phyloP scores from a whole-genome alignment of 2,329 filamentous ascomycete genomes.

The Emergomyces orientalis region DNA sequence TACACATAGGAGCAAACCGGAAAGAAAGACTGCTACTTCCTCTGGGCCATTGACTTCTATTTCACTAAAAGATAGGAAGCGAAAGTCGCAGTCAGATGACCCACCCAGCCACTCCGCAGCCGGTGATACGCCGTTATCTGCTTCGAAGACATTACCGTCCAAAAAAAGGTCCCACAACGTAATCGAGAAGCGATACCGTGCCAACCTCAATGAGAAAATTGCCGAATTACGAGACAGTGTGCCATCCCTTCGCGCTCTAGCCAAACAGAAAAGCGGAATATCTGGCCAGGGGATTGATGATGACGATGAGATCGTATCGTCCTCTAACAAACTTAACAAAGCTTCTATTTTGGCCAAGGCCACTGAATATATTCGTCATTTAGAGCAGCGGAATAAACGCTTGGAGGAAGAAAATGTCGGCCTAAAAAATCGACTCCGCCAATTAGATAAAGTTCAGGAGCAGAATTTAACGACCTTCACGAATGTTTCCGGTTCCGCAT shows the following conservation, averaged over 20 bases:
- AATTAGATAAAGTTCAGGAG: constrained; percentile 56
- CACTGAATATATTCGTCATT: constrained; percentile 87
- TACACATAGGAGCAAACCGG: background rate
- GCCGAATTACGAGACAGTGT: constrained; percentile 85
- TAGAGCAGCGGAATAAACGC: constrained; percentile 81
- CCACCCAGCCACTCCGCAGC: constrained; percentile 31
- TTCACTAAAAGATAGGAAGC: constrained; percentile 45
- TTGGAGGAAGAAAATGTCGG: constrained; percentile 70
- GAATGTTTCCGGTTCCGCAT: constrained; percentile 32
- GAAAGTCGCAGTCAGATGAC: constrained; percentile 57
- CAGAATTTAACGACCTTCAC: constrained; percentile 30
- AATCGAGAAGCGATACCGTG: constrained; percentile 94
- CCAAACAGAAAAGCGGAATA: constrained; percentile 43
- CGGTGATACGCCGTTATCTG: constrained; percentile 45
- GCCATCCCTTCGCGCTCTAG: constrained; percentile 77
- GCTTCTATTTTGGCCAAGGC: constrained; percentile 94
- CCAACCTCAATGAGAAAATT: constrained; percentile 95
- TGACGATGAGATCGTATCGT: constrained; percentile 69
- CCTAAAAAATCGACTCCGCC: constrained; percentile 70
- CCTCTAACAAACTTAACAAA: constrained; percentile 92
- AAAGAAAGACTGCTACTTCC: background rate
- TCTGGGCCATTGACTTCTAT: background rate
- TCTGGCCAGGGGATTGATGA: constrained; percentile 64
- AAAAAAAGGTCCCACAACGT: constrained; percentile 98
- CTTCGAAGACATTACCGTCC: constrained; percentile 46